A percentile compares a stretch with the other conserved stretches of the same genome.
Conservation (phyloP, 768 basidiomycete genomes). For the Russula abietina region DNA sequence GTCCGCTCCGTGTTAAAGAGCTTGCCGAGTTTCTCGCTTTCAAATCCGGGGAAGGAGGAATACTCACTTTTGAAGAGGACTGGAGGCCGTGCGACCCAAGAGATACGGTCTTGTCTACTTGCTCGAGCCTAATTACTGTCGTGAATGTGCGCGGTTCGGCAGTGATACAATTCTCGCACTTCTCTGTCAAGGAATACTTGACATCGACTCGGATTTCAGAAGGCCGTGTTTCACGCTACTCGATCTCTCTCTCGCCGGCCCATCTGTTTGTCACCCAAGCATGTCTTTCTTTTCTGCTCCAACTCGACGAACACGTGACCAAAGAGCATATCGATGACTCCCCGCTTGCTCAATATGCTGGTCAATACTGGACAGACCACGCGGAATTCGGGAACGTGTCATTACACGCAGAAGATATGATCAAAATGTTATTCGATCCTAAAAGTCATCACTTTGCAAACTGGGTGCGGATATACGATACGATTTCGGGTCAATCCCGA, state of each 20-base stretch:
- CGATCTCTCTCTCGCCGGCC: background rate
- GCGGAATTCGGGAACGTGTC: background rate
- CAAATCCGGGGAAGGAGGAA: background rate
- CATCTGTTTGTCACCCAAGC: background rate
- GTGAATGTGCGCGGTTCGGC: background rate
- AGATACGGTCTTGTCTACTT: background rate
- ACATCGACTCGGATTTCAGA: background rate
- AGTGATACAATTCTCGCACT: background rate
- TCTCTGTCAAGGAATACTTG: background rate
- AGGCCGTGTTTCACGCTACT: background rate
- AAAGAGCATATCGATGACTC: background rate
- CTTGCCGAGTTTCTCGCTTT: background rate
- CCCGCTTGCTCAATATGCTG: background rate
- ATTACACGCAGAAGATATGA: background rate
- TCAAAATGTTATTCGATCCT: background rate
- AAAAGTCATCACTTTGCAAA: background rate
- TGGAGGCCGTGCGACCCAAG: background rate
- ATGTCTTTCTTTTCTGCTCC: background rate
- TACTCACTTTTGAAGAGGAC: background rate
- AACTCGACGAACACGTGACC: background rate
- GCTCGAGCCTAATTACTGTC: background rate
- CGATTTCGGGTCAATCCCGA: background rate
- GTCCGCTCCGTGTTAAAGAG: background rate
- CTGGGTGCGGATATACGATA: background rate
- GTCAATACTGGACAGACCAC: background rate